Conservation (phyloP, 2,329 filamentous ascomycete genomes). For the Xylariales sp. region DNA sequence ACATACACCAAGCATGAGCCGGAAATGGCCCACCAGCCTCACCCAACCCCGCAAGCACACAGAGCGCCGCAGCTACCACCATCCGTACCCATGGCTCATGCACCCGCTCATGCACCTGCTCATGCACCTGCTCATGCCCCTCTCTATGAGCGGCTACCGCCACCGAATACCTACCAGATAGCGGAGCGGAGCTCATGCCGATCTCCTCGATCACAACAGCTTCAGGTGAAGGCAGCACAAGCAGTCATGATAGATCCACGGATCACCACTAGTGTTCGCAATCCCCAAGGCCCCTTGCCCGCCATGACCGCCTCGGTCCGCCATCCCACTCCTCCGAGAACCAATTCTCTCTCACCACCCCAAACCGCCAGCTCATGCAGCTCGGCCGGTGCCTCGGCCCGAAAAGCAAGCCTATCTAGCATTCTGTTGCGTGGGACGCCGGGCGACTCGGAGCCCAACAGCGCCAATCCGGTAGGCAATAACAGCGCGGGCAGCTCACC, state of each 20-base stretch:
- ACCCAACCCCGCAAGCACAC: conserved; percentile 38
- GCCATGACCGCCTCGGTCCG: conserved; percentile 50
- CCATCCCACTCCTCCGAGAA: conserved; percentile 58
- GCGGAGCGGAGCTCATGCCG: conserved; percentile 47
- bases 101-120: conserved; percentile 38
- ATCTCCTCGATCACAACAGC: conserved; percentile 59
- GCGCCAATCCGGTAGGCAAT: conserved; percentile 56
- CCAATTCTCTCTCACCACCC: conserved; percentile 62
- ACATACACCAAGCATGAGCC: conserved; percentile 41
- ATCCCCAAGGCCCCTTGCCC: conserved; percentile 59
- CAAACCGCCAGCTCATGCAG: conserved; percentile 55
- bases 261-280: conserved; percentile 51
- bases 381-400: conserved; percentile 39
- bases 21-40: conserved; percentile 46
- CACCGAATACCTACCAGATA: conserved; percentile 42
- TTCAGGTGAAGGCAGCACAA: conserved; percentile 57
- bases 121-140: conserved; percentile 29
- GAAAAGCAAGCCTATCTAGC: conserved; percentile 61
- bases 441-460: conserved; percentile 59
- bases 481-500: conserved; percentile 63
- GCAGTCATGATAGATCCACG: conserved; percentile 56
- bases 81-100: conserved; percentile 36
- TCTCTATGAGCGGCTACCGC: conserved; percentile 45
- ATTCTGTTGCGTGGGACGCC: conserved; percentile 64
- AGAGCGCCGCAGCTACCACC: conserved; percentile 29